A percentile compares a stretch with the other conserved stretches of the same genome.
phyloP scores from a whole-genome alignment of 1,139 yeast genomes.

The Martiniozyma asiatica region DNA sequence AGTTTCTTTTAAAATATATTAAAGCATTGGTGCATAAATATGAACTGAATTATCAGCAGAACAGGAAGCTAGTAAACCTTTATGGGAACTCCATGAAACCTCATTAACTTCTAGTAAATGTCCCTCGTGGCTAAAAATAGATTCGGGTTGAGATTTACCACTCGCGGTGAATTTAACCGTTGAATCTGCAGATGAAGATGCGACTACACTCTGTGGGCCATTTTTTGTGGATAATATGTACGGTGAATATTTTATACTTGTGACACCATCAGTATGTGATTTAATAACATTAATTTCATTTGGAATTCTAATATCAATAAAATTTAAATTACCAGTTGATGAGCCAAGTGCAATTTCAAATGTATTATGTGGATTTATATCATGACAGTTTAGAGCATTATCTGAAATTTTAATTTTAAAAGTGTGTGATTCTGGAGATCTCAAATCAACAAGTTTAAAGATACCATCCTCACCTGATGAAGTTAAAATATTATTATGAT shows the following conservation, averaged over 20 bases:
- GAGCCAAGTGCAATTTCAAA: conserved; percentile 9
- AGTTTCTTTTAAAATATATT: no score
- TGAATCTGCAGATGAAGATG: conserved; percentile 63
- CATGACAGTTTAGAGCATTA: conserved; percentile 40
- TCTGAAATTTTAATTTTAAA: neutral
- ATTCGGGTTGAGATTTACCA: conserved; percentile 10
- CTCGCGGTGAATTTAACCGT: conserved; percentile 62
- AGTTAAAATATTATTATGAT: conserved; percentile 45
- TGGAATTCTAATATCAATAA: conserved; percentile 5
- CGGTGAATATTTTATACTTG: conserved; percentile 75
- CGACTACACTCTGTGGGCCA: conserved; percentile 25
- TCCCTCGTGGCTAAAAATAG: conserved; percentile 74
- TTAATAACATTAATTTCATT: no score
- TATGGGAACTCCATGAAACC: conserved; percentile 75
- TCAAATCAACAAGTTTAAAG: conserved; percentile 38
- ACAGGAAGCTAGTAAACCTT: conserved; percentile 72
- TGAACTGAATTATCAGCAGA: conserved; percentile 85
- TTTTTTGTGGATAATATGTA: conserved; percentile 31
- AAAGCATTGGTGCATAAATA: conserved; percentile 52
- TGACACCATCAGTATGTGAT: conserved; percentile 30
- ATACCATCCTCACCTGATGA: conserved; percentile 46
- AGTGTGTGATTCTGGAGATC: conserved; percentile 21
- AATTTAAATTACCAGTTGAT: conserved; percentile 4
- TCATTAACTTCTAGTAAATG: conserved; percentile 85
- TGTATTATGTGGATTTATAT: conserved; percentile 17